Evolutionary conservation across 1,284 basidiomycete species (phyloP), one percentile per base, ranked within the genome.

Genomic region (Microbotryomycetes sp.): DNA sequence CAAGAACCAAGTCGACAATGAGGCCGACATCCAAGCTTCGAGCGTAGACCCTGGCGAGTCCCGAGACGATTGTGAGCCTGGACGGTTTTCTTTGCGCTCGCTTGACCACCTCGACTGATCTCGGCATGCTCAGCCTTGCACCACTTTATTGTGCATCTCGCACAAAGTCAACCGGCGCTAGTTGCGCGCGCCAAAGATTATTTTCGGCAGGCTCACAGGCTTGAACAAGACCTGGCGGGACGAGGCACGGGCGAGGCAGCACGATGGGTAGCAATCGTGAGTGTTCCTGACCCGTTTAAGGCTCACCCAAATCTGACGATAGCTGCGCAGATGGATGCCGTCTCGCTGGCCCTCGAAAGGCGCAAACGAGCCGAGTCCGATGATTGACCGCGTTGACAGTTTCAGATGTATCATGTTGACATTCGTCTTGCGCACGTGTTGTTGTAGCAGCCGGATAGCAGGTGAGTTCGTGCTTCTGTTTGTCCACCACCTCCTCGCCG

Each of bases 191-290:
- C 62, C 16, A 56, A 35, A 3, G 60, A 67, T 31, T 58, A 57
- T 0, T 60, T 67, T 26, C 54, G 54, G 6, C 63, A 62, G 6
- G 66, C 63, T 3, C 56, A 47, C 0, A 54, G 50, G 3, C 59
- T 67, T 18, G 60, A 60, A 7, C 46, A 54, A 15, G 59, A 54
- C 13, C 24, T 24, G 3, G 30, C 11, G 3, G 27, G 7, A 5
- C 5, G 0, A 0, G 45, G 11, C 3, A 3, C 24, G 2, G 62
- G 62, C 1, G 65, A 67, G 23, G 65, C 59, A 2, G 49, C 54
- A 1, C 16, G 65, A 9, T 67, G 65, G 65, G 41, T 64, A 4
- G 35, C 49, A 18, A 13, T 67, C 27, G 65, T 67, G 45, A 48
- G 65, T 56, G 9, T 6, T 1, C 3, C 52, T 31, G 53, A 48